Evolutionary conservation across 2,329 filamentous ascomycete species (phyloP), one percentile per base, ranked within the genome.

Genomic region (Berkeleyomyces rouxiae): DNA sequence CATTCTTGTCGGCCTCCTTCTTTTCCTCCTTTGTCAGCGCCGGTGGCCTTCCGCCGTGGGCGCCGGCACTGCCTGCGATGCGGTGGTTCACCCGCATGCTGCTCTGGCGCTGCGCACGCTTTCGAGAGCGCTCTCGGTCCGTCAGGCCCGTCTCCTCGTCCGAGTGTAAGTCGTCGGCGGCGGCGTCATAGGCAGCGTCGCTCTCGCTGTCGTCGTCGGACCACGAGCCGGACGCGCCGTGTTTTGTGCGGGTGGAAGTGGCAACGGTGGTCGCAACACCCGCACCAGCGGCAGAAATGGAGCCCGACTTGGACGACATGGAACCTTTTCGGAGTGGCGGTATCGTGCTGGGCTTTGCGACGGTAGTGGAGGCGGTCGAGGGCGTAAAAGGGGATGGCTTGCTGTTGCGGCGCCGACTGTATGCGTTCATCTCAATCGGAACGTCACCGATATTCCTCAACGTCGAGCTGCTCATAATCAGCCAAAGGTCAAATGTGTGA

Each of bases 101-200:
- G 70, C 83, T 79, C 72, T 80, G 79, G 73, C 83, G 83, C 74
- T 82, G 82, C 68, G 79, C 79, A 70, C 83, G 82, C 68, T 85
- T 84, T 70, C 85, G 82, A 67, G 81, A 79, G 71, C 83, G 82
- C 69, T 92, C 87, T 69, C 83, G 81, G 65, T 81, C 79, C 44
- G 89, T 95, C 67, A 96, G 77, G 0, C 90, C 91, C 1, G 88
- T 88, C 78, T 96, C 91, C 74, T 95, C 91, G 70, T 96, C 91
- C 68, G 92, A 88, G 65, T 88, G 83, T 37, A 88, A 72, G 57
- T 87, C 87, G 66, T 90, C 85, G 67, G 89, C 86, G 37, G 84
- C 84, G 61, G 82, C 79, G 31, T 59, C 37, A 23, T 59, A 36
- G 68, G 82, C 77, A 67, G 84, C 82, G 61, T 78, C 77, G 3